A percentile compares a stretch with the other conserved stretches of the same genome.
Conservation (phyloP, 306 rosid genomes). For the Bauhinia variegata region DNA sequence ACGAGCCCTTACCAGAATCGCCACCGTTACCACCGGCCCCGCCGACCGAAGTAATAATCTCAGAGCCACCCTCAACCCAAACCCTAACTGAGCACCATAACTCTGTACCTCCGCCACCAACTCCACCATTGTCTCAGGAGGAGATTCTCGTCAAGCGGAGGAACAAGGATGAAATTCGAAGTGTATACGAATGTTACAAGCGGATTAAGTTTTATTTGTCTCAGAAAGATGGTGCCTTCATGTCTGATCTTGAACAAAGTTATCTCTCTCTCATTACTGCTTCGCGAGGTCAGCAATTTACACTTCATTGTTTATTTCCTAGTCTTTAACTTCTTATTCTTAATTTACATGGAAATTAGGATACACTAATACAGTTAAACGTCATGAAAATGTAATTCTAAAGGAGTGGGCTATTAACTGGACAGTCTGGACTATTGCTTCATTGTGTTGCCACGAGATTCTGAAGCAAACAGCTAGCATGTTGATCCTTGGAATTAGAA, state of each 20-base stretch:
- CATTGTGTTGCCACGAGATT: conserved; percentile 6
- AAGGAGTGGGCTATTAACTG: too few species aligned
- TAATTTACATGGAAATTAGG: conserved; percentile 3
- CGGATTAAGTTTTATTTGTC: conserved; percentile 40
- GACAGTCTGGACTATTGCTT: neutral
- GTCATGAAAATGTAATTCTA: too few species aligned
- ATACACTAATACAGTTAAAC: conserved; percentile 6
- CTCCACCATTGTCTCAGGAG: conserved; percentile 56
- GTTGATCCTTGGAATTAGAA: neutral
- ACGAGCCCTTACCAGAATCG: conserved; percentile 43
- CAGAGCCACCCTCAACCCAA: conserved; percentile 39
- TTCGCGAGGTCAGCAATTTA: conserved; percentile 39
- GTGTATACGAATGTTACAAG: conserved; percentile 38
- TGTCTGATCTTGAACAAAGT: conserved; percentile 48
- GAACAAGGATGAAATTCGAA: conserved; percentile 47
- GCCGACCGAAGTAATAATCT: neutral
- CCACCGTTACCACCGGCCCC: conserved; percentile 30
- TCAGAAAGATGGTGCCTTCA: conserved; percentile 24
- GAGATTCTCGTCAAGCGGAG: conserved; percentile 47
- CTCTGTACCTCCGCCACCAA: conserved; percentile 41
- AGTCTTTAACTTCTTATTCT: neutral
- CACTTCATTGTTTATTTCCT: neutral
- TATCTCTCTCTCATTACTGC: conserved; percentile 54
- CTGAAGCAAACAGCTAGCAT: neutral
- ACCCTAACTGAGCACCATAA: conserved; percentile 34